Conservation (phyloP, 148 eudicot genomes). For the Limonium bicolor region DNA sequence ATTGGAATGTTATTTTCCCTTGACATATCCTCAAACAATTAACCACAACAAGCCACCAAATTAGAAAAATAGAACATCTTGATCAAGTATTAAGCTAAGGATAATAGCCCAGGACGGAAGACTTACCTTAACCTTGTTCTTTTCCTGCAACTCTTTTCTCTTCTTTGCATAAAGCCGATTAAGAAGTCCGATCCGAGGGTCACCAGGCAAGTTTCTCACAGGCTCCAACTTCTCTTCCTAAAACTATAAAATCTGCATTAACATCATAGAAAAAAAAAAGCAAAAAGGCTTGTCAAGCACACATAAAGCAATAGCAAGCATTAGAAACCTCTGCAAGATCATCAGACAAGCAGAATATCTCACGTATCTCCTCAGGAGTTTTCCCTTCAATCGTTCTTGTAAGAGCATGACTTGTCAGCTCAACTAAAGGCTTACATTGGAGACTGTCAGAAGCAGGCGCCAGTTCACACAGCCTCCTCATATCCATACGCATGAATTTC, state of each 20-base stretch:
- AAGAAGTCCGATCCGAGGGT: conserved; percentile 74
- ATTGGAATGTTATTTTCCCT: too few species aligned
- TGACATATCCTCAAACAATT: too few species aligned
- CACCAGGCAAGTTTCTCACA: conserved; percentile 61
- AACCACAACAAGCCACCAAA: too few species aligned
- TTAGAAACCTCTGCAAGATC: conserved; percentile 95
- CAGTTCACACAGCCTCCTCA: conserved; percentile 76
- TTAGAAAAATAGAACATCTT: too few species aligned
- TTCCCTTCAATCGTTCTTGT: conserved; percentile 81
- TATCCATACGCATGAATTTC: conserved; percentile 77
- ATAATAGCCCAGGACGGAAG: too few species aligned
- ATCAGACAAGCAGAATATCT: conserved; percentile 87
- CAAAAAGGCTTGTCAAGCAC: conserved; percentile 32
- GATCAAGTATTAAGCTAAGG: too few species aligned
- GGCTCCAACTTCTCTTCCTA: conserved; percentile 98
- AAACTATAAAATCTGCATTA: conserved; percentile 28
- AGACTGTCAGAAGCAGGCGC: conserved; percentile 88
- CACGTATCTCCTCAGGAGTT: conserved; percentile 88
- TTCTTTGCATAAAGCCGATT: conserved; percentile 81
- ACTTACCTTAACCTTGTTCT: conserved; percentile 53
- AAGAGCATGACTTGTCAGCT: conserved; percentile 77
- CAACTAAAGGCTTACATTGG: conserved; percentile 77
- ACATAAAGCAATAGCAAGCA: conserved; percentile 42
- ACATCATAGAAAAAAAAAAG: conserved; percentile 17
- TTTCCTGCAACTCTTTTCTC: conserved; percentile 73